Evolutionary conservation across 768 basidiomycete species (phyloP).

Genomic region (Lentinus tigrinus): DNA sequence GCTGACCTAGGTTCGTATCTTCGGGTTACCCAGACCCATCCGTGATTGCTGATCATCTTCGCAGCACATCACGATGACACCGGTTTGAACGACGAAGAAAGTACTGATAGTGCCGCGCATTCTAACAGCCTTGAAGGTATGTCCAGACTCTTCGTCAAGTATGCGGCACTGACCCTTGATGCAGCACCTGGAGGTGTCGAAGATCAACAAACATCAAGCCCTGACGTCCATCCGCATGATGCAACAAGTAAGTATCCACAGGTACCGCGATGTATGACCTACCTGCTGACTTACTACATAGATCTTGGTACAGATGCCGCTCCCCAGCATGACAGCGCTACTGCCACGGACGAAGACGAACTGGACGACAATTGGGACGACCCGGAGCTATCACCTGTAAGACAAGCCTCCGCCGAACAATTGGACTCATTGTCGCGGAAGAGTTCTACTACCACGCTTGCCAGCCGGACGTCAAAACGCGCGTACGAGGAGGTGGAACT

Average conservation of each 20-base stretch:
- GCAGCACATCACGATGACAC: background rate
- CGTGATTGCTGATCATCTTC: background rate
- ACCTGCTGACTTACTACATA: background rate
- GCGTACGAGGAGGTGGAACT: conserved; percentile 17
- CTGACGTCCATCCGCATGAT: too few relatives aligned
- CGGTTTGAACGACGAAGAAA: background rate
- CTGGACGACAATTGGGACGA: conserved; percentile 12
- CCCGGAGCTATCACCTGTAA: background rate
- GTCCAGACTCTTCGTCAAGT: background rate
- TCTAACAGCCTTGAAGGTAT: background rate
- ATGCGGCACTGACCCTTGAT: too few relatives aligned
- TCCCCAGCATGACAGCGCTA: background rate
- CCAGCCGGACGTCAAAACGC: conserved; percentile 18
- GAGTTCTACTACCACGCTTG: conserved; percentile 13
- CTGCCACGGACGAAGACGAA: conserved; percentile 6
- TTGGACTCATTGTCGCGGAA: conserved; percentile 12
- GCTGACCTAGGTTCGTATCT: background rate
- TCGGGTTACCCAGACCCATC: background rate
- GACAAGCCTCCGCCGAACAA: background rate
- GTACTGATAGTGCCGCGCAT: conserved; percentile 3
- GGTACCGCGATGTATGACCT: too few relatives aligned
- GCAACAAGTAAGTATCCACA: too few relatives aligned
- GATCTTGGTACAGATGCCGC: background rate
- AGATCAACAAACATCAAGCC: background rate
- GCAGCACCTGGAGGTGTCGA: background rate